These are phyloP conservation scores for Strigomonas culicis DNA, from an alignment of 208 protist genomes.

Conservation along the genomic window DNA sequence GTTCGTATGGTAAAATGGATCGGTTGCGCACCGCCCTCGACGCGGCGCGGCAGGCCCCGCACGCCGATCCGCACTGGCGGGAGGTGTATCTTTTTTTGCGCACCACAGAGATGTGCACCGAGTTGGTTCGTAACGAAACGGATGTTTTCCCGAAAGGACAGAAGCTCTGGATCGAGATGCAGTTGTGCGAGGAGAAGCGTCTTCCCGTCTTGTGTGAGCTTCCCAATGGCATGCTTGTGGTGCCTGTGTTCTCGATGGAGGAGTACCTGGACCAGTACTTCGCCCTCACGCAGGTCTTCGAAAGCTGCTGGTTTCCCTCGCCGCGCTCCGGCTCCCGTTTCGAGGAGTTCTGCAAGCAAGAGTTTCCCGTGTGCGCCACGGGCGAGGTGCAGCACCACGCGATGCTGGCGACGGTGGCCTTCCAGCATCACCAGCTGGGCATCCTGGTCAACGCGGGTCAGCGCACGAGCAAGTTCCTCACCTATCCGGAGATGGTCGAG, in stretches of 20 bases:
- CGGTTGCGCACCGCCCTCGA: constrained; percentile 68
- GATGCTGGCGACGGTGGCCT: constrained; percentile 69
- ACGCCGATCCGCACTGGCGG: constrained; percentile 55
- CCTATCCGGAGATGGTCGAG: constrained; percentile 85
- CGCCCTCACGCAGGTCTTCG: constrained; percentile 55
- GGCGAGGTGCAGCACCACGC: constrained; percentile 66
- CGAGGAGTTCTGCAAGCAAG: constrained; percentile 76
- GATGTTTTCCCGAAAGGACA: constrained; percentile 78
- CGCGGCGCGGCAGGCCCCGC: constrained; percentile 46
- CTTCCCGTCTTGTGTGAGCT: constrained; percentile 62
- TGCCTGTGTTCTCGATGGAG: constrained; percentile 88
- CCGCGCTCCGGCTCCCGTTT: constrained; percentile 72
- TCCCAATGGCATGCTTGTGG: constrained; percentile 77
- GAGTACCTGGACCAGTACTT: constrained; percentile 86
- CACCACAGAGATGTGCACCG: constrained; percentile 83
- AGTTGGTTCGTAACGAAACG: constrained; percentile 39
- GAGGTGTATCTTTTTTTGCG: constrained; percentile 87
- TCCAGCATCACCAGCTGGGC: constrained; percentile 44
- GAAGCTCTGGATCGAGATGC: constrained; percentile 85
- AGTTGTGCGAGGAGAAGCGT: constrained; percentile 79
- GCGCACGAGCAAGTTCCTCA: constrained; percentile 85
- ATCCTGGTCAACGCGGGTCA: constrained; percentile 81
- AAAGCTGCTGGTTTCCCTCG: constrained; percentile 84
- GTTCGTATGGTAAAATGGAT: constrained; percentile 70
- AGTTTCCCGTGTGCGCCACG: constrained; percentile 76